Percentiles rank a stretch among this genome's conserved stretches.
phyloP scores from a whole-genome alignment of 345 rosid genomes.

The Kandelia obovata region DNA sequence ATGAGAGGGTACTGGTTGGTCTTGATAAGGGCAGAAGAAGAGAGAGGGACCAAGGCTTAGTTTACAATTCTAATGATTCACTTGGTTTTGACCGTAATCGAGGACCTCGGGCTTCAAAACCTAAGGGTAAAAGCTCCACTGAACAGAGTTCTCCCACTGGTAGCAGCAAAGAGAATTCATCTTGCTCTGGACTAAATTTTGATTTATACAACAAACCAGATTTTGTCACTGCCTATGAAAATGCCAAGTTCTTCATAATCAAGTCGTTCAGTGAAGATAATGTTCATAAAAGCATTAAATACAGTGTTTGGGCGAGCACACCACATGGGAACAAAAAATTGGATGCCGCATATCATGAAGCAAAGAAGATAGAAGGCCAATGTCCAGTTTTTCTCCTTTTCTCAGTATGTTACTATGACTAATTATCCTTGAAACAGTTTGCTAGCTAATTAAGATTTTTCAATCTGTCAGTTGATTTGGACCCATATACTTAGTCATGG shows the following conservation, averaged over 20 bases:
- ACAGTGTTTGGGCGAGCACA: constrained; percentile 73
- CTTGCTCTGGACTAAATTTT: constrained; percentile 31
- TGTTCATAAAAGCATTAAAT: constrained; percentile 71
- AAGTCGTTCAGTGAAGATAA: constrained; percentile 84
- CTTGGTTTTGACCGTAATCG: constrained; percentile 50
- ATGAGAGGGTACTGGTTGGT: constrained; percentile 33
- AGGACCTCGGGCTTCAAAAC: constrained; percentile 64
- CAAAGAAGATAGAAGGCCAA: constrained; percentile 44
- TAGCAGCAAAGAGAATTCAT: constrained; percentile 31
- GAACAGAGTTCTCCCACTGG: constrained; percentile 31
- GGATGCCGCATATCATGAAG: constrained; percentile 60
- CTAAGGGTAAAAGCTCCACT: constrained; percentile 40
- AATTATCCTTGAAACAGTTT: not conserved
- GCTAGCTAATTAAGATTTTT: no score
- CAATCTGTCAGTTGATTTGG: no score
- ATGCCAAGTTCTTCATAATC: constrained; percentile 63
- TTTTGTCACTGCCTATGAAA: constrained; percentile 49
- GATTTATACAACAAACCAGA: constrained; percentile 43
- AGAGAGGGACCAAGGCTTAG: constrained; percentile 47
- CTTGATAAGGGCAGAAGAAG: constrained; percentile 54
- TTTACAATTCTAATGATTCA: constrained; percentile 39
- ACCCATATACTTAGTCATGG: no score
- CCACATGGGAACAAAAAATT: constrained; percentile 70
- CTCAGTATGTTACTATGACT: constrained; percentile 36
- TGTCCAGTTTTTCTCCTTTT: constrained; percentile 64